phyloP scores from a whole-genome alignment of 495 filamentous ascomycete genomes.

The Xanthoparmelia taractica region DNA sequence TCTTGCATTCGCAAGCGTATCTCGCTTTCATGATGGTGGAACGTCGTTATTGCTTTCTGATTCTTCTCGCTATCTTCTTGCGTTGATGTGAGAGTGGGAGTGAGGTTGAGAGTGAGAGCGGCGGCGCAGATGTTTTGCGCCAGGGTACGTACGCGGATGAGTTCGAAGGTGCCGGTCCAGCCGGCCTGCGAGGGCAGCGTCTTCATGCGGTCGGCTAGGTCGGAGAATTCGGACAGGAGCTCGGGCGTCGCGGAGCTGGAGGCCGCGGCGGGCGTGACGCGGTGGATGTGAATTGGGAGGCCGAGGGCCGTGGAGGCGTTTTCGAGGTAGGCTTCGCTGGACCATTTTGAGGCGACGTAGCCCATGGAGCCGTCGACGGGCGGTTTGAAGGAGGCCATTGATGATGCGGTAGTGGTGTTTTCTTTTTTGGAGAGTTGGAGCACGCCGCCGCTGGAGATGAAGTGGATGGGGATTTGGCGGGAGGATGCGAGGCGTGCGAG shows the following conservation, averaged over 20 bases:
- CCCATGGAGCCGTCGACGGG: constrained; percentile 32
- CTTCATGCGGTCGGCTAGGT: background rate
- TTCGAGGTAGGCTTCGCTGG: constrained; percentile 39
- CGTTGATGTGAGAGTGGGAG: no score
- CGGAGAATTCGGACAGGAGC: background rate
- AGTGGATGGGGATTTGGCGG: constrained; percentile 38
- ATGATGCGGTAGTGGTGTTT: background rate
- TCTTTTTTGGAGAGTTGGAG: background rate
- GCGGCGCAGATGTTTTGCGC: background rate
- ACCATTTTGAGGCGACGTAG: constrained; percentile 43
- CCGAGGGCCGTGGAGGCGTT: background rate
- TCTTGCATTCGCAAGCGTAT: no score
- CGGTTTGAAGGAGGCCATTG: constrained; percentile 16
- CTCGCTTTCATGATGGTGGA: background rate
- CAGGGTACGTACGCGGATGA: background rate
- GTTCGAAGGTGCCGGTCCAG: background rate
- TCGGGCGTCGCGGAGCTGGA: background rate
- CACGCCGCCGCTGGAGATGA: constrained; percentile 34
- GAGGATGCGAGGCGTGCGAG: constrained; percentile 29
- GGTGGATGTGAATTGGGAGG: background rate
- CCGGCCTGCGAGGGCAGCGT: background rate
- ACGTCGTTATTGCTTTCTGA: no score
- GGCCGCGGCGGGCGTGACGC: background rate
- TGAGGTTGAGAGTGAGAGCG: no score
- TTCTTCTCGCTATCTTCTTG: background rate